phyloP scores from a whole-genome alignment of 768 basidiomycete species.

The Suillus subluteus region DNA sequence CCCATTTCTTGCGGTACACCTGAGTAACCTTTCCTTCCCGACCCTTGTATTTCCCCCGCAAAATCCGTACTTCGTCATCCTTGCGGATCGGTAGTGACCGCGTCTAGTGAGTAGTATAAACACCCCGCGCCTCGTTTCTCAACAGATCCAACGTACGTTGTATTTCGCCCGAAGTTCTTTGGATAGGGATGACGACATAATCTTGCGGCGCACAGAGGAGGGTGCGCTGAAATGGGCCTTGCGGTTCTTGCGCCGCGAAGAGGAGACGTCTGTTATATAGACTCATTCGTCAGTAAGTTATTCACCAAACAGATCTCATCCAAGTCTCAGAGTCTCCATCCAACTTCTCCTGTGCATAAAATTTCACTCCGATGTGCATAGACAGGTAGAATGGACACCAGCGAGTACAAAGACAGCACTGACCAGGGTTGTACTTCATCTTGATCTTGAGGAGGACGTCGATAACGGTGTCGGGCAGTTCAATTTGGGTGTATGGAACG shows the following conservation, averaged over 20 bases:
- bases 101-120: conserved; percentile 46
- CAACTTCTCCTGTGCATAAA: conserved; percentile 47
- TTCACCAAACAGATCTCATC: conserved; percentile 43
- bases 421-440: conserved; percentile 86
- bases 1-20: conserved; percentile 99
- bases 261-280: conserved; percentile 70
- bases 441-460: conserved; percentile 69
- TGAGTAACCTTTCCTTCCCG: conserved; percentile 98
- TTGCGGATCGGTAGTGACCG: conserved; percentile 96
- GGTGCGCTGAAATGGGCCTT: conserved; percentile 98
- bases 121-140: neutral
- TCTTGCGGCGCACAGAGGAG: conserved; percentile 93
- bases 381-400: conserved; percentile 20
- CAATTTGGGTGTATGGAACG: conserved; percentile 22
- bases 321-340: conserved; percentile 47
- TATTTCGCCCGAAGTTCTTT: conserved; percentile 94
- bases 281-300: conserved; percentile 36
- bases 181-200: conserved; percentile 95
- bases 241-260: conserved; percentile 96
- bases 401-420: conserved; percentile 42
- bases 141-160: conserved; percentile 60
- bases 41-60: conserved; percentile 98
- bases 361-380: conserved; percentile 29
- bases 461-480: conserved; percentile 49
- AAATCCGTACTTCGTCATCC: conserved; percentile 97